phyloP scores from a whole-genome alignment of 306 rosid species.

The Crotalaria pallida region DNA sequence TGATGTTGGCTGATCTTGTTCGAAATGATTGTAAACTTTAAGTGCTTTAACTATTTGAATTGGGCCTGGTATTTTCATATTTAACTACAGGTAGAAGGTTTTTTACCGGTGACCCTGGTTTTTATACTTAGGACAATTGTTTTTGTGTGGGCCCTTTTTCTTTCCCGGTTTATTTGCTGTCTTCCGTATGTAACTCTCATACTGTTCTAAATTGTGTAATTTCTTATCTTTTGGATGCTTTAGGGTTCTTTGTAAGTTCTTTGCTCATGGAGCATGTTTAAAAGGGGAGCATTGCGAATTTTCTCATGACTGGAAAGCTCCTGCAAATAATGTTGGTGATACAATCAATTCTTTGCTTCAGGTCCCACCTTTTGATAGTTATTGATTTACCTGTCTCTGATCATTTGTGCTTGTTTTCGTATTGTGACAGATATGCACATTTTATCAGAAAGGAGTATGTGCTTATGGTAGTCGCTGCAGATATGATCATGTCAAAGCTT shows the following conservation, averaged over 20 bases:
- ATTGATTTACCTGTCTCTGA: conserved; percentile 4
- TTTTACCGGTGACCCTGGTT: conserved; percentile 7
- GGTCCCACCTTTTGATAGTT: not conserved
- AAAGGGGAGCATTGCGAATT: conserved; percentile 97
- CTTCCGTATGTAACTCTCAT: conserved; percentile 2
- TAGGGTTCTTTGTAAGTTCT: conserved; percentile 96
- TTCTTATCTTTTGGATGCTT: conserved; percentile 15
- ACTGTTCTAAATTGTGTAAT: not conserved
- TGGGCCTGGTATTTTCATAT: not conserved
- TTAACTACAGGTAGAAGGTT: not conserved
- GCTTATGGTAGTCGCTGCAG: conserved; percentile 96
- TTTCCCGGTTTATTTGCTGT: not conserved
- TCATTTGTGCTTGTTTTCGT: conserved; percentile 9
- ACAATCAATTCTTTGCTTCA: conserved; percentile 15
- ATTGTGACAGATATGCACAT: conserved; percentile 70
- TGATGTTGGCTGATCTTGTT: not conserved
- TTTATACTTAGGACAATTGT: not conserved
- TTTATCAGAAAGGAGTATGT: conserved; percentile 83
- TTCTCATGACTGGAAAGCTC: conserved; percentile 90
- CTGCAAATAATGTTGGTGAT: conserved; percentile 71
- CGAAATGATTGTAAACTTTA: not conserved
- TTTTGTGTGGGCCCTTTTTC: not conserved
- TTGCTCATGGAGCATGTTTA: conserved; percentile 91
- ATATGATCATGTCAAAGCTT: conserved; percentile 81
- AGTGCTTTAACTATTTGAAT: not conserved